These are phyloP conservation scores for Fusarium cyanostomum DNA, from an alignment of 2,329 filamentous ascomycete species.

Conservation along the genomic window DNA sequence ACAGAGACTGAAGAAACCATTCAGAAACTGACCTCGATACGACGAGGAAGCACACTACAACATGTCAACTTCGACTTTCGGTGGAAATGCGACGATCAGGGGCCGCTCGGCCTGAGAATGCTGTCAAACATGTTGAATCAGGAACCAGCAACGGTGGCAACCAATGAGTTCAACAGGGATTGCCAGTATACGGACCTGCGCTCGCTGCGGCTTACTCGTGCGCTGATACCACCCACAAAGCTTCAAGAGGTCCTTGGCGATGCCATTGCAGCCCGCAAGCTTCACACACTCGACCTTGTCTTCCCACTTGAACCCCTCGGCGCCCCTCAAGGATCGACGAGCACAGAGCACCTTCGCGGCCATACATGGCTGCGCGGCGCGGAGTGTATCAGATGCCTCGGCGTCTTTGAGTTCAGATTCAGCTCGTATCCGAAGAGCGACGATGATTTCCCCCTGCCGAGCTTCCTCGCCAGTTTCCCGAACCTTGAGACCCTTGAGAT, in stretches of 20 bases:
- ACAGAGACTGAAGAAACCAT: conserved; percentile 37
- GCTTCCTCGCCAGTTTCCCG: conserved; percentile 50
- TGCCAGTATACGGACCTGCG: conserved; percentile 42
- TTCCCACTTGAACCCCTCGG: conserved; percentile 45
- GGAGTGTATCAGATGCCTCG: conserved; percentile 47
- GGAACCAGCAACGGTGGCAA: conserved; percentile 15
- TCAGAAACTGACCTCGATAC: conserved; percentile 42
- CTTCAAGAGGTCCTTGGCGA: conserved; percentile 39
- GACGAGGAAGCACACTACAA: conserved; percentile 39
- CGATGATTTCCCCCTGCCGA: conserved; percentile 45
- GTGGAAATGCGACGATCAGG: conserved; percentile 37
- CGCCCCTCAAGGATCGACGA: conserved; percentile 38
- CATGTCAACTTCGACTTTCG: conserved; percentile 47
- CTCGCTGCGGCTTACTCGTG: conserved; percentile 42
- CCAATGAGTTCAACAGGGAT: conserved; percentile 13
- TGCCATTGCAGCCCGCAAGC: conserved; percentile 41
- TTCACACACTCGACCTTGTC: conserved; percentile 50
- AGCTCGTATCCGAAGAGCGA: conserved; percentile 41
- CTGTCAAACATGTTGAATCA: conserved; percentile 28
- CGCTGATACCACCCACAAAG: conserved; percentile 38
- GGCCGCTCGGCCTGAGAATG: conserved; percentile 32
- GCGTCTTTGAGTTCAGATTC: conserved; percentile 50
- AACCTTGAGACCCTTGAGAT: conserved; percentile 50
- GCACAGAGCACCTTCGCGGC: conserved; percentile 43
- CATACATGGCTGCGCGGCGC: conserved; percentile 51